Evolutionary conservation across 2,329 filamentous ascomycete species (phyloP).

Genomic region (Mycocentrospora acerina): DNA sequence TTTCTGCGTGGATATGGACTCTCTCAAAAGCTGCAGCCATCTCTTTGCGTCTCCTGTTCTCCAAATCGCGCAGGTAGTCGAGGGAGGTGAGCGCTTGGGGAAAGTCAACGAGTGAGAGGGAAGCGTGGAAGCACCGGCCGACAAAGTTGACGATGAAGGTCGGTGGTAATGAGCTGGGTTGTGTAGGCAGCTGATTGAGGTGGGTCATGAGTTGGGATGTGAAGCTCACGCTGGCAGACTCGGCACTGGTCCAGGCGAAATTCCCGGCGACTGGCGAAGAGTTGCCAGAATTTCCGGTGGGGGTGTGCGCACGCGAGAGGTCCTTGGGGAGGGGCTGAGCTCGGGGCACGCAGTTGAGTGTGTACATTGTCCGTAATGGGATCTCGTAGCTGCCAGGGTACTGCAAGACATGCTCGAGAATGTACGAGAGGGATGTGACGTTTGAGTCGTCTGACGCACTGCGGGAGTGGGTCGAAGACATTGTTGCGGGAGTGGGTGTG

Average conservation of each 20-base stretch:
- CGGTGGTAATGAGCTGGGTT: conserved; percentile 63
- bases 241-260: conserved; percentile 36
- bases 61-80: conserved; percentile 66
- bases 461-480: conserved; percentile 42
- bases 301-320: conserved; percentile 35
- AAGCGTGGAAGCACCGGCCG: conserved; percentile 58
- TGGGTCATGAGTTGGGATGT: conserved; percentile 56
- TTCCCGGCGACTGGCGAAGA: conserved; percentile 34
- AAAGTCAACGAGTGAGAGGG: conserved; percentile 63
- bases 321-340: conserved; percentile 41
- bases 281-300: conserved; percentile 39
- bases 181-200: conserved; percentile 59
- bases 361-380: conserved; percentile 68
- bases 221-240: conserved; percentile 49
- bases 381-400: conserved; percentile 66
- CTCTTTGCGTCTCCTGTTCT: conserved; percentile 61
- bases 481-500: conserved; percentile 13
- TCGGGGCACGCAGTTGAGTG: conserved; percentile 61
- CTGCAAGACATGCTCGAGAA: conserved; percentile 53
- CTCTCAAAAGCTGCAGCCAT: conserved; percentile 56
- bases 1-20: conserved; percentile 54
- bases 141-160: conserved; percentile 65
- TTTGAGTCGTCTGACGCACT: conserved; percentile 40
- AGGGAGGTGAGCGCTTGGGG: conserved; percentile 65
- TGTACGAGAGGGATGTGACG: conserved; percentile 35